phyloP scores from a whole-genome alignment of 2,329 filamentous ascomycete genomes.

The Penicillium occitanis region DNA sequence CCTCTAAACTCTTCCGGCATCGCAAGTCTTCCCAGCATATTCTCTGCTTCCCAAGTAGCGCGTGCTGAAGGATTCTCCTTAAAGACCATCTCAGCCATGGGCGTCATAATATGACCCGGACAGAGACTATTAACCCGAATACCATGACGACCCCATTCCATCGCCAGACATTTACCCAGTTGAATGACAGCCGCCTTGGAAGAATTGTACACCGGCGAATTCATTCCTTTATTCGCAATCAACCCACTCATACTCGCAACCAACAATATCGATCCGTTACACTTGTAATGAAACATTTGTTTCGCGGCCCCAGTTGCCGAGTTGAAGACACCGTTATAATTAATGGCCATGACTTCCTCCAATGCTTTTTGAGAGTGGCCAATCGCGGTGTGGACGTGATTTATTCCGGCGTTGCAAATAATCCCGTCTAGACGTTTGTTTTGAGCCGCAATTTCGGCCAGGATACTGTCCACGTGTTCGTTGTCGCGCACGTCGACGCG shows the following conservation, averaged over 20 bases:
- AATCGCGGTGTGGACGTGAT: constrained; percentile 43
- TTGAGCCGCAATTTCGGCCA: constrained; percentile 37
- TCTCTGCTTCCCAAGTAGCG: constrained; percentile 46
- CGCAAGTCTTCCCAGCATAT: constrained; percentile 56
- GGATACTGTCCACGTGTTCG: constrained; percentile 36
- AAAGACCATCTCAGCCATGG: constrained; percentile 82
- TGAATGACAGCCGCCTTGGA: constrained; percentile 58
- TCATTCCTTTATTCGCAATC: constrained; percentile 51
- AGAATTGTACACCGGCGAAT: constrained; percentile 50
- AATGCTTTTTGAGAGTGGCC: constrained; percentile 44
- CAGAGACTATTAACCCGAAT: constrained; percentile 57
- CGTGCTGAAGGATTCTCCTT: constrained; percentile 65
- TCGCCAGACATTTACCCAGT: constrained; percentile 52
- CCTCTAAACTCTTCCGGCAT: constrained; percentile 61
- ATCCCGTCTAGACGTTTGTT: constrained; percentile 43
- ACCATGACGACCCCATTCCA: constrained; percentile 53
- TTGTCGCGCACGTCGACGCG: constrained; percentile 50
- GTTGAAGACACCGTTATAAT: constrained; percentile 53
- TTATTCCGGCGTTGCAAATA: constrained; percentile 46
- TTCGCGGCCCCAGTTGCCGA: constrained; percentile 49
- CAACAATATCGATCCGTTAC: constrained; percentile 50
- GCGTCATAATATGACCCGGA: constrained; percentile 57
- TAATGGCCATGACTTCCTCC: constrained; percentile 49
- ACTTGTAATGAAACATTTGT: constrained; percentile 53
- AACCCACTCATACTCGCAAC: constrained; percentile 54